Percentiles rank a stretch among this genome's conserved stretches.
Evolutionary conservation across 768 basidiomycete species (phyloP).

Genomic region (Coprinellus aureogranulatus): DNA sequence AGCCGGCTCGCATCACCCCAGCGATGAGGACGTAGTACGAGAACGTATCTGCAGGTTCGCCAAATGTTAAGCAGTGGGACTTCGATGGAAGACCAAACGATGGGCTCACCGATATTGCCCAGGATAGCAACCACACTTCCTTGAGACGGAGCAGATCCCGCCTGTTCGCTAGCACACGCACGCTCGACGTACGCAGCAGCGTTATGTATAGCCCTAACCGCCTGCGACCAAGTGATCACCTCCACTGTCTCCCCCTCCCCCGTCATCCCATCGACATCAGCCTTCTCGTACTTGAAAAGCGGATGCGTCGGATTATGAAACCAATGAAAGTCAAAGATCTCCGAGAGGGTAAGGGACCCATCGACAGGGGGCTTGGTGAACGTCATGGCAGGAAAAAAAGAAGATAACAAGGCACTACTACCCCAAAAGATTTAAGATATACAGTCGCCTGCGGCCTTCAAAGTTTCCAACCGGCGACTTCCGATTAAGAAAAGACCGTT

Average conservation of each 20-base stretch:
- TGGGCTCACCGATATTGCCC: slow-evolving; percentile 21
- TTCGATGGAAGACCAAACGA: neutral
- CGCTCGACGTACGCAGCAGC: slow-evolving; percentile 13
- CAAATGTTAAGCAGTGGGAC: neutral
- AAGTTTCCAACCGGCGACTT: too few species aligned
- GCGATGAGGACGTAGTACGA: slow-evolving; percentile 30
- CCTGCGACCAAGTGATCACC: slow-evolving; percentile 19
- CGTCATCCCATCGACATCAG: neutral
- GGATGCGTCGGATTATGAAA: slow-evolving; percentile 25
- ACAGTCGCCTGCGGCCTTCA: too few species aligned
- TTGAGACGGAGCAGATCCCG: neutral
- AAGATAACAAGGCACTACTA: too few species aligned
- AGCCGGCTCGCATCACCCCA: slow-evolving; percentile 40
- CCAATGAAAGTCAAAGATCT: slow-evolving; percentile 30
- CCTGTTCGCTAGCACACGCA: neutral
- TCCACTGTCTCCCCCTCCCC: slow-evolving; percentile 2
- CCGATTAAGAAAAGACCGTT: too few species aligned
- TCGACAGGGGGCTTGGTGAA: slow-evolving; percentile 30
- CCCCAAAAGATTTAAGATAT: too few species aligned
- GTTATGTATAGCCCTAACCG: slow-evolving; percentile 15
- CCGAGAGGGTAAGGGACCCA: slow-evolving; percentile 27
- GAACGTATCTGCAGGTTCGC: slow-evolving; percentile 26
- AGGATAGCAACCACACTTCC: slow-evolving; percentile 28
- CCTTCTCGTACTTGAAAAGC: slow-evolving; percentile 24
- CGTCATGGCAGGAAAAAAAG: neutral